Conservation (phyloP, 768 basidiomycete genomes). For the Leucocoprinus sp. region DNA sequence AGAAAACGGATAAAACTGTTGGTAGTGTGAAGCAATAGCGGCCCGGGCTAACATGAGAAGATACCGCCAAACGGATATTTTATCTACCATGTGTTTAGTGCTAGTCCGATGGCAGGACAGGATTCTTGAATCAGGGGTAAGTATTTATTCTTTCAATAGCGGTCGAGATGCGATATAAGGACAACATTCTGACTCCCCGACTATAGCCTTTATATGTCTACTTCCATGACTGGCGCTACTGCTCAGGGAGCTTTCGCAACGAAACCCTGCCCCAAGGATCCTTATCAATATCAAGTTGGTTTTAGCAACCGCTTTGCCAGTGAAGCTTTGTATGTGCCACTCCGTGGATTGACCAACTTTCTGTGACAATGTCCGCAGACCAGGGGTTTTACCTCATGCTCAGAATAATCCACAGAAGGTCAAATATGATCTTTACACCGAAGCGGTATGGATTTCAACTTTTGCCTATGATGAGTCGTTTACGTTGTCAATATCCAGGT, state of each 20-base stretch:
- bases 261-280: slow-evolving; percentile 33
- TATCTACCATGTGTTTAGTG: no score
- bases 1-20: no score
- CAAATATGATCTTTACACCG: slow-evolving; percentile 57
- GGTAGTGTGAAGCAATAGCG: no score
- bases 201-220: slow-evolving; percentile 16
- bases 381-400: slow-evolving; percentile 45
- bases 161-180: no score
- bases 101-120: no score
- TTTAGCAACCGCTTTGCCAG: slow-evolving; percentile 51
- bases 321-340: slow-evolving; percentile 40
- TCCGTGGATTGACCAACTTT: not conserved
- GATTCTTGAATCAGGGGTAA: no score
- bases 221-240: slow-evolving; percentile 27
- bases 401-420: slow-evolving; percentile 58
- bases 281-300: slow-evolving; percentile 49
- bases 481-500: slow-evolving; percentile 28
- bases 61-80: no score
- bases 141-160: no score
- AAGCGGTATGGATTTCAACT: slow-evolving; percentile 34
- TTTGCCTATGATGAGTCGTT: not conserved
- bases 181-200: not conserved
- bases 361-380: slow-evolving; percentile 24
- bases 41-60: no score
- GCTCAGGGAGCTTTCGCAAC: slow-evolving; percentile 32